These are phyloP conservation scores for Plantago ovata DNA, from an alignment of 257 asterid species.

Conservation along the genomic window DNA sequence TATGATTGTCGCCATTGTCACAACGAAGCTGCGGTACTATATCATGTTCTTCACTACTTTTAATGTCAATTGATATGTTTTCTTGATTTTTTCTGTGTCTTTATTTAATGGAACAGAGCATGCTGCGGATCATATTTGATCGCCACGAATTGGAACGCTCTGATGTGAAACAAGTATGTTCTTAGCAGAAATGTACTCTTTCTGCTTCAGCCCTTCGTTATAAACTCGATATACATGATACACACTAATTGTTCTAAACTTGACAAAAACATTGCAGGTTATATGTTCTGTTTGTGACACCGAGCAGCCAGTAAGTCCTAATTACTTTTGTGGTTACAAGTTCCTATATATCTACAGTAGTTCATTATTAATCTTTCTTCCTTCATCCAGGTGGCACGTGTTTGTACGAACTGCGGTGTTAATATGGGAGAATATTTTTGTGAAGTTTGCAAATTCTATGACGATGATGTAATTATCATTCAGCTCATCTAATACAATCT, in stretches of 20 bases:
- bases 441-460: conserved; percentile 76
- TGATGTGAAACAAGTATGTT: conserved; percentile 80
- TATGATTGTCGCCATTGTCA: conserved; percentile 75
- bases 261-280: conserved; percentile 69
- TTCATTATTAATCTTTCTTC: neutral
- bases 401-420: conserved; percentile 90
- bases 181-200: conserved; percentile 24
- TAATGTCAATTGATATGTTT: conserved; percentile 2
- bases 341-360: neutral
- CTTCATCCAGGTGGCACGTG: conserved; percentile 59
- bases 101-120: conserved; percentile 41
- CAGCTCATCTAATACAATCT: neutral
- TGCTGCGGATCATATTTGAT: conserved; percentile 55
- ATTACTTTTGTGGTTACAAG: neutral
- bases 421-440: conserved; percentile 98
- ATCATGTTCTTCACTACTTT: too few relatives aligned
- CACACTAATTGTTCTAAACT: neutral
- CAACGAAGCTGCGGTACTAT: conserved; percentile 54
- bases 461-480: conserved; percentile 71
- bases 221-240: neutral
- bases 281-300: conserved; percentile 96
- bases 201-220: conserved; percentile 17
- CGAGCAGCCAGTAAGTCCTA: conserved; percentile 76
- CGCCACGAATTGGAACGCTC: conserved; percentile 73
- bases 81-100: conserved; percentile 7